Base-by-base conservation (phyloP, 164 flowering plant species). In the Tetrastigma voinierianum region DNA sequence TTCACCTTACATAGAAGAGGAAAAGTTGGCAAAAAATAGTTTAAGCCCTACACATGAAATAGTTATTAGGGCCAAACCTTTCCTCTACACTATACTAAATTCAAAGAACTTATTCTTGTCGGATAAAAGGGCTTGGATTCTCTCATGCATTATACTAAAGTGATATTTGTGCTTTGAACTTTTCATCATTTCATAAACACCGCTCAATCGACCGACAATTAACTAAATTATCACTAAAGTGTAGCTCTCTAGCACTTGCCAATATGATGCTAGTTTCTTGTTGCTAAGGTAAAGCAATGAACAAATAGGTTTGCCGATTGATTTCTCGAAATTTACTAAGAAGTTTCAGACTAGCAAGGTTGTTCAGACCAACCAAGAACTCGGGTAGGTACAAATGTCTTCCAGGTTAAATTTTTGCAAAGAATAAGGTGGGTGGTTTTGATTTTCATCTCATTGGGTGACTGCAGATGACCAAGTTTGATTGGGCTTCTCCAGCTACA, bases 101-200 rank as follows among this genome's bases (percentile, higher is more conserved):
- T 20, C 25, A 43, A 57, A 58, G 58, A 57, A 57, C 62, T 48
- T 64, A 49, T 70, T 70, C 54, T 54, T 61, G 46, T 57, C 40
- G 53, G 57, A 44, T 13, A 61, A 53, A 0, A 19, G 45, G 40
- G 52, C 12, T 11, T 15, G 51, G 44, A 43, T 60, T 4, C 16
- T 53, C 55, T n/a, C 21, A 17, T 52, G 17, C 4, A 25, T 10
- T 32, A 19, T 45, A 53, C n/a, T 46, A 46, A 65, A 70, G 69
- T 59, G 47, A 46, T 21, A 8, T 52, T 70, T 24, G 16, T 64
- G 57, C 51, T 24, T 57, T 57, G 58, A 59, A 23, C 69, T 59
- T 65, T 53, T 65, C 57, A 70, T 65, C 69, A 59, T 65, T 52
- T 52, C 65, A 45, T 51, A 51, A 51, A 47, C 23, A 40, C 16